Percentiles rank a stretch among this genome's conserved stretches.
Conservation (phyloP, 768 basidiomycete species). For the Boletus bicolor region DNA sequence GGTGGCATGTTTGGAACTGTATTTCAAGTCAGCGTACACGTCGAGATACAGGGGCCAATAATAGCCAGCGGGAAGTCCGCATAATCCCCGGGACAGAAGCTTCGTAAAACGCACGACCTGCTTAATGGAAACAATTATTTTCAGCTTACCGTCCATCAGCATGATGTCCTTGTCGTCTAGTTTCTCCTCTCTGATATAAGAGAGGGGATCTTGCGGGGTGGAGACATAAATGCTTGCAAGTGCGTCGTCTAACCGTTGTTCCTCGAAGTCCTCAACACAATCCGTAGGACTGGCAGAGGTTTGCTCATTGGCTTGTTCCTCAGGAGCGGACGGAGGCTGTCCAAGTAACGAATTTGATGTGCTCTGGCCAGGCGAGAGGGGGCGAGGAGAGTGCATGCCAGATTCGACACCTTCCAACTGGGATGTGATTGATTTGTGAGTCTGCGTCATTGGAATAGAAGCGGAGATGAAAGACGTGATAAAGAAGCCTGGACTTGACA, state of each 20-base stretch:
- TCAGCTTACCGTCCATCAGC: slow-evolving; percentile 56
- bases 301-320: background rate
- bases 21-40: slow-evolving; percentile 17
- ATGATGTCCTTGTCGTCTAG: slow-evolving; percentile 48
- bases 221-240: slow-evolving; percentile 34
- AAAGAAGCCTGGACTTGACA: slow-evolving; percentile 32
- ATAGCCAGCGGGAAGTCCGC: slow-evolving; percentile 20
- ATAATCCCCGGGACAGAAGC: slow-evolving; percentile 20
- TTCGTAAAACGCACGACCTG: slow-evolving; percentile 8
- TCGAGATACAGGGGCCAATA: slow-evolving; percentile 18
- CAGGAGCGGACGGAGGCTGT: slow-evolving; percentile 21
- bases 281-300: background rate
- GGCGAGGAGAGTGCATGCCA: slow-evolving; percentile 22
- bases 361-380: slow-evolving; percentile 17
- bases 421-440: slow-evolving; percentile 18
- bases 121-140: slow-evolving; percentile 10
- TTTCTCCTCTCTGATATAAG: slow-evolving; percentile 50
- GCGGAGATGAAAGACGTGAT: slow-evolving; percentile 34
- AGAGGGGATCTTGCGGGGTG: slow-evolving; percentile 22
- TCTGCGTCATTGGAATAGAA: slow-evolving; percentile 24
- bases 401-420: slow-evolving; percentile 12
- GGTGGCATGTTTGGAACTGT: slow-evolving; percentile 55
- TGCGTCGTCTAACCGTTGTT: slow-evolving; percentile 29
- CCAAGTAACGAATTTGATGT: slow-evolving; percentile 19
- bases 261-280: slow-evolving; percentile 4